phyloP scores from a whole-genome alignment of 73 alveolate species.

The Paramecium primaurelia region DNA sequence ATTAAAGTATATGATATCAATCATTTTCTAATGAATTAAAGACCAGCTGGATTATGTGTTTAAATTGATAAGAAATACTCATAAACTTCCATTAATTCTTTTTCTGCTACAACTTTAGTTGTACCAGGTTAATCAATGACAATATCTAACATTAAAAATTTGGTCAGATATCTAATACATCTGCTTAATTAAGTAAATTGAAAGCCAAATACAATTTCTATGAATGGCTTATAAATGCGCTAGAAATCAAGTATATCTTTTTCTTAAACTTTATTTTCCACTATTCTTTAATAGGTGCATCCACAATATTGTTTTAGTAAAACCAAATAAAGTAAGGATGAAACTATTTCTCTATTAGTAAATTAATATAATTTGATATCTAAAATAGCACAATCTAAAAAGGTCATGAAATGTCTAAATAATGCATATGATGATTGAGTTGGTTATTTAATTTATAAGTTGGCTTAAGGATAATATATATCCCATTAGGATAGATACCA shows the following conservation, averaged over 20 bases:
- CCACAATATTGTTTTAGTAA: slow-evolving; percentile 19
- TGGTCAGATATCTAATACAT: not conserved
- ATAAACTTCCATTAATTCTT: slow-evolving; percentile 48
- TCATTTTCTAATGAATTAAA: slow-evolving; percentile 51
- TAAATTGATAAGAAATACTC: slow-evolving; percentile 65
- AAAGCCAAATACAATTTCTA: slow-evolving; percentile 45
- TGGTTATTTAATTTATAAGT: slow-evolving; percentile 49
- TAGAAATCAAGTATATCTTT: slow-evolving; percentile 19
- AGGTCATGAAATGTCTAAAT: slow-evolving; percentile 54
- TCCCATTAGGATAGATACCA: slow-evolving; percentile 67
- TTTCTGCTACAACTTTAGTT: not conserved
- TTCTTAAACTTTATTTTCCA: not conserved
- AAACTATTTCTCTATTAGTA: slow-evolving; percentile 4
- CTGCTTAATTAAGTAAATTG: slow-evolving; percentile 33
- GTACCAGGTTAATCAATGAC: slow-evolving; percentile 32
- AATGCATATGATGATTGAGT: slow-evolving; percentile 51
- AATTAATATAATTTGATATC: slow-evolving; percentile 16
- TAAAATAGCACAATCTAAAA: slow-evolving; percentile 52
- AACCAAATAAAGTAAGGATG: slow-evolving; percentile 26
- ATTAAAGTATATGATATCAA: slow-evolving; percentile 40
- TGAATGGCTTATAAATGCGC: slow-evolving; percentile 39
- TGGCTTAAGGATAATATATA: not conserved
- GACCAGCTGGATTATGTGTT: slow-evolving; percentile 59
- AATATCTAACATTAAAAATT: not conserved
- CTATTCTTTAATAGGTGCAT: not conserved